Percentiles rank a stretch among this genome's conserved stretches.
Conservation (phyloP, 2,329 filamentous ascomycete genomes). For the Elsinoe fawcettii region DNA sequence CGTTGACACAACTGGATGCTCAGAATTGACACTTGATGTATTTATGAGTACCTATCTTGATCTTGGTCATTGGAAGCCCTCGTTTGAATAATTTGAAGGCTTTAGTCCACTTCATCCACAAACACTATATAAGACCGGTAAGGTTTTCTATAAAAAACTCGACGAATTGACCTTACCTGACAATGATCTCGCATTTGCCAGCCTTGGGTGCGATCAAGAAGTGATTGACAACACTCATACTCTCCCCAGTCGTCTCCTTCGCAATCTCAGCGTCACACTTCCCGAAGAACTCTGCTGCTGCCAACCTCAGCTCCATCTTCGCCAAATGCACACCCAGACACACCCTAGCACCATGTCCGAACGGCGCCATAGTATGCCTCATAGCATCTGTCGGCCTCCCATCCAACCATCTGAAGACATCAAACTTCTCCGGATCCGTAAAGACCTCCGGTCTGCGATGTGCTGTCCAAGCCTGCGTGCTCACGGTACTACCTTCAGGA, state of each 20-base stretch:
- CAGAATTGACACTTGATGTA: no score
- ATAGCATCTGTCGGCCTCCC: conserved; percentile 17
- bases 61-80: no score
- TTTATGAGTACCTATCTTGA: no score
- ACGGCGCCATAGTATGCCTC: conserved; percentile 24
- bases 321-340: conserved; percentile 29
- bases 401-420: conserved; percentile 21
- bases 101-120: no score
- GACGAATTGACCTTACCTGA: no score
- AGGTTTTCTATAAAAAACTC: no score
- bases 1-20: neutral
- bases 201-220: conserved; percentile 27
- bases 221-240: conserved; percentile 28
- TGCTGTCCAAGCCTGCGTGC: conserved; percentile 25
- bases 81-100: no score
- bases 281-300: conserved; percentile 25
- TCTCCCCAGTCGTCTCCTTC: conserved; percentile 21
- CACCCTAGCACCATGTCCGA: conserved; percentile 24
- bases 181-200: conserved; percentile 25
- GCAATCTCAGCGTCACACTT: conserved; percentile 21
- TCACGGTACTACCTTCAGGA: conserved; percentile 23
- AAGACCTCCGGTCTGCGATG: conserved; percentile 25
- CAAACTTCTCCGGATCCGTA: conserved; percentile 22
- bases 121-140: no score
- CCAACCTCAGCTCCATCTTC: conserved; percentile 26